These are phyloP conservation scores for Graphium sp. DNA, from an alignment of 2,329 filamentous ascomycete species.

Conservation along the genomic window DNA sequence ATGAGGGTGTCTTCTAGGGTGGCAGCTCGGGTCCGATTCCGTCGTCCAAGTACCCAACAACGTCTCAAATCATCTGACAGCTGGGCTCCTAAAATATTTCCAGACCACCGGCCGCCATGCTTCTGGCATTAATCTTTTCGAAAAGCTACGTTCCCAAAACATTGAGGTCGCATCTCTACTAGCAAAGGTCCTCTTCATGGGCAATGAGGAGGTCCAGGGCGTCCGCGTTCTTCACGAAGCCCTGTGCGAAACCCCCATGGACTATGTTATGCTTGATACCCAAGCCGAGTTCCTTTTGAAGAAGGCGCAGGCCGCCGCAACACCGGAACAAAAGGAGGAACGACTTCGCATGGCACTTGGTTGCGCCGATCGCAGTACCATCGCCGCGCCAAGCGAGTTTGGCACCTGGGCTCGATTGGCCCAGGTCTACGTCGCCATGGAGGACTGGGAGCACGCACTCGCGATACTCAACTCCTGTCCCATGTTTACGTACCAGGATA, in stretches of 20 bases:
- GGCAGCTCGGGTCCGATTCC: constrained; percentile 90
- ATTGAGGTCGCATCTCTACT: constrained; percentile 87
- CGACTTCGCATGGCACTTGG: constrained; percentile 76
- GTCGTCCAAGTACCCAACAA: constrained; percentile 95
- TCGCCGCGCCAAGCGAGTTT: constrained; percentile 92
- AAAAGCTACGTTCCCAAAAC: constrained; percentile 82
- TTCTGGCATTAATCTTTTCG: constrained; percentile 93
- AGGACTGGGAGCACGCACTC: constrained; percentile 92
- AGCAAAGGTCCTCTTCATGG: constrained; percentile 81
- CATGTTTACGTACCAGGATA: constrained; percentile 99
- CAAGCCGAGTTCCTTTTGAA: constrained; percentile 83
- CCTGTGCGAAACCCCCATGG: constrained; percentile 85
- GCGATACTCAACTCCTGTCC: constrained; percentile 95
- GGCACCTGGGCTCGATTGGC: constrained; percentile 89
- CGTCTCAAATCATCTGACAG: constrained; percentile 87
- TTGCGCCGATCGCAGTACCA: constrained; percentile 85
- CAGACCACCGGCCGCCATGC: constrained; percentile 86
- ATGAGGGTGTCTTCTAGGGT: constrained; percentile 43
- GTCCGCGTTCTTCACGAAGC: constrained; percentile 77
- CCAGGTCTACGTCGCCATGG: constrained; percentile 83
- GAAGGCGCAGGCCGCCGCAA: constrained; percentile 49
- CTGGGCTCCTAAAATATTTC: constrained; percentile 89
- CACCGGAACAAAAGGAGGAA: constrained; percentile 39
- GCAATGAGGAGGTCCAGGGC: constrained; percentile 92
- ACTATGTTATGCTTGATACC: constrained; percentile 89